These are phyloP conservation scores for Nepenthes mirabilis DNA, from an alignment of 148 eudicot species.

Conservation along the genomic window DNA sequence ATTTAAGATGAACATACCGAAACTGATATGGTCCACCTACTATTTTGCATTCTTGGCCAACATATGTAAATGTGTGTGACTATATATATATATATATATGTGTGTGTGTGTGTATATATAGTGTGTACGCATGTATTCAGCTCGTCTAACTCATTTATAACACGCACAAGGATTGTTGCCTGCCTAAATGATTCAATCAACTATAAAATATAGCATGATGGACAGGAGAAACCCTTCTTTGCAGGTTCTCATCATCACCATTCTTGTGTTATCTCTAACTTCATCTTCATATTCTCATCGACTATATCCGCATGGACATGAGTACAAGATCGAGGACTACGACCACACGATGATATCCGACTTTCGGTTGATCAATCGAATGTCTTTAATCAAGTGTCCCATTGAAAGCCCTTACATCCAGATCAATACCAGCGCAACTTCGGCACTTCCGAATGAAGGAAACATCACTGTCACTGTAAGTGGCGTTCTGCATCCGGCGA, in stretches of 20 bases:
- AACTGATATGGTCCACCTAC: too few relatives aligned
- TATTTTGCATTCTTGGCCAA: too few relatives aligned
- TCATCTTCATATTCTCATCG: neutral
- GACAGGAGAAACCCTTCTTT: too few relatives aligned
- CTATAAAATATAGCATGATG: too few relatives aligned
- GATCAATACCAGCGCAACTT: conserved; percentile 20
- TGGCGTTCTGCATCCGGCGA: conserved; percentile 40
- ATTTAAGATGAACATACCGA: too few relatives aligned
- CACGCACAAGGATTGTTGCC: too few relatives aligned
- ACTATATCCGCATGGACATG: neutral
- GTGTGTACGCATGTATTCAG: too few relatives aligned
- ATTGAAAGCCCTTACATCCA: conserved; percentile 29
- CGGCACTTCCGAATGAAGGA: conserved; percentile 37
- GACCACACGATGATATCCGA: conserved; percentile 19
- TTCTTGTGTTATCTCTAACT: neutral
- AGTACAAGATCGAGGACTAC: neutral
- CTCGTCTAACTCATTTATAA: too few relatives aligned
- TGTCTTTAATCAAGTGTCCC: conserved; percentile 23
- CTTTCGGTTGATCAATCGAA: conserved; percentile 48
- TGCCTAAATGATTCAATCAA: too few relatives aligned
- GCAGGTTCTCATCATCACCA: neutral
- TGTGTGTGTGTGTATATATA: too few relatives aligned
- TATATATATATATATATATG: too few relatives aligned
- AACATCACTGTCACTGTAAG: conserved; percentile 41
- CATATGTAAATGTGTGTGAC: too few relatives aligned